These are phyloP conservation scores for Sphagnum contortum DNA, from an alignment of 225 moss, liverwort and hornwort genomes.

Conservation along the genomic window DNA sequence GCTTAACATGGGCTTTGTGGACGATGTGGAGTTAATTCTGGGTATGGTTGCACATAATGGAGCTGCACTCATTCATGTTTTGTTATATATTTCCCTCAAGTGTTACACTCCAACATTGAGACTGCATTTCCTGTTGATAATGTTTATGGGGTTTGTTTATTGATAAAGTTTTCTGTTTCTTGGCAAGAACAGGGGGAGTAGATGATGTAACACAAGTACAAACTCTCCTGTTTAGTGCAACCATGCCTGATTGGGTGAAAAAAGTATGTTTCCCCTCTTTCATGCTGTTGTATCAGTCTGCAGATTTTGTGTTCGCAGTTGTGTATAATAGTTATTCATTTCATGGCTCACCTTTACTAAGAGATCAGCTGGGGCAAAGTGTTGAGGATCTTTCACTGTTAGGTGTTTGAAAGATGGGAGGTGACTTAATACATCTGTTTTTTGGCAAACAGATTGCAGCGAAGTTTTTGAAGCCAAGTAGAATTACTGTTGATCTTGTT, in stretches of 20 bases:
- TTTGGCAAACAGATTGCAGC: slow-evolving; percentile 42
- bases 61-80: no score
- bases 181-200: slow-evolving; percentile 47
- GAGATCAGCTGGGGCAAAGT: no score
- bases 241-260: slow-evolving; percentile 85
- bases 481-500: slow-evolving; percentile 77
- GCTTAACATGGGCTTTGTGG: slow-evolving; percentile 98
- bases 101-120: no score
- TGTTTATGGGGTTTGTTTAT: no score
- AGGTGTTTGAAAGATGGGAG: no score
- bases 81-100: no score
- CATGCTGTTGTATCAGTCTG: no score
- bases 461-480: slow-evolving; percentile 62
- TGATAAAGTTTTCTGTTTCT: neutral
- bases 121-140: no score
- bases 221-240: slow-evolving; percentile 89
- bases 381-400: no score
- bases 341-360: no score
- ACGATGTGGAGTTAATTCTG: slow-evolving; percentile 82
- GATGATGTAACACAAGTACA: slow-evolving; percentile 67
- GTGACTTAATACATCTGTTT: no score
- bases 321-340: no score
- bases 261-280: slow-evolving; percentile 16
- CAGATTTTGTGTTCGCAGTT: neutral
- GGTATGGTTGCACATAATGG: slow-evolving; percentile 8